Base-by-base conservation (phyloP, 352 stramenopile genomes). In the Phytophthora meadii region DNA sequence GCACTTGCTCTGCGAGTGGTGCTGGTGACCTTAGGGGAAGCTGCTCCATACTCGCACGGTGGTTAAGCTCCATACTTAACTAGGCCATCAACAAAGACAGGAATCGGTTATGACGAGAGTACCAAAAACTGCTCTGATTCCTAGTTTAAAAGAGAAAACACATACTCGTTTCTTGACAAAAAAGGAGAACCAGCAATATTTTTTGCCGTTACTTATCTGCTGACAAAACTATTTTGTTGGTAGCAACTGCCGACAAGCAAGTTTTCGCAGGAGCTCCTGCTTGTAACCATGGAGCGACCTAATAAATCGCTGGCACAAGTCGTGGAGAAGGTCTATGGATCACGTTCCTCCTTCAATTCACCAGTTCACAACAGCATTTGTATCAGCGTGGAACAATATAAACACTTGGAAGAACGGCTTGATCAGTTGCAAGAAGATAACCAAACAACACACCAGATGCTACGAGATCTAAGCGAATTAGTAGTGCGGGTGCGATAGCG, bases 361-460 rank as follows among this genome's bases (percentile, higher is more conserved):
- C 25, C 36, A 46, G 12, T 32, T 49, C 27, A 47, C 45, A 51
- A 46, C 46, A 51, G 22, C 39, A 11, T 11, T 41, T 46, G 25
- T 12, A 65, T 58, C 7, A 52, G 19, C 1, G 44, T 41, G 3
- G 42, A 54, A 8, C 46, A 59, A 22, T 64, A 30, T 14, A 53
- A 25, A 11, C 25, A 40, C 9, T 32, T 65, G 11, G 52, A 69
- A 48, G 53, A 48, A 11, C 53, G 46, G 2, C 37, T 64, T n/a
- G 30, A 64, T 15, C 37, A 54, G 27, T 36, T 68, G 51, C 60
- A 68, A 50, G 15, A 15, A 12, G 45, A 55, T 25, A 68, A 55
- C 11, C 42, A 30, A 0, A 30, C 44, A 9, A 52, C 60, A 10
- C 46, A 61, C 19, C 45, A 22, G 32, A 60, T 68, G 42, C 10